A percentile compares a stretch with the other conserved stretches of the same genome.
phyloP scores from a whole-genome alignment of 2,329 filamentous ascomycete genomes.

The Aspergillus sp. region DNA sequence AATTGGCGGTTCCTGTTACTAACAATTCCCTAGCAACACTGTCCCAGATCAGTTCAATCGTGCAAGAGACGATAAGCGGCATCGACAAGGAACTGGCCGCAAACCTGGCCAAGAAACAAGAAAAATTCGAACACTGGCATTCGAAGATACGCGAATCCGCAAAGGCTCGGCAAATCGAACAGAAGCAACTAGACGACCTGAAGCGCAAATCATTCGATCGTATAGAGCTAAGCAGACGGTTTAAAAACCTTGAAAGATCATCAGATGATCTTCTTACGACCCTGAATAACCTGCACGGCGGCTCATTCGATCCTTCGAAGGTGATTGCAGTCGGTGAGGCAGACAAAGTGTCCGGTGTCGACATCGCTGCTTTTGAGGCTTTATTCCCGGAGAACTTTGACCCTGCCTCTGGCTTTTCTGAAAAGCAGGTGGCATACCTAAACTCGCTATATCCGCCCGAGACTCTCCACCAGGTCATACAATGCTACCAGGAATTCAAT shows the following conservation, averaged over 20 bases:
- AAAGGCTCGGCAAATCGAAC: slow-evolving; percentile 71
- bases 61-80: slow-evolving; percentile 76
- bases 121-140: slow-evolving; percentile 78
- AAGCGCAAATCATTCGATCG: slow-evolving; percentile 63
- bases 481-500: slow-evolving; percentile 69
- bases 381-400: slow-evolving; percentile 40
- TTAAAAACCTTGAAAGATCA: slow-evolving; percentile 73
- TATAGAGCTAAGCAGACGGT: slow-evolving; percentile 65
- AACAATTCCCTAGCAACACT: slow-evolving; percentile 35
- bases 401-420: slow-evolving; percentile 40
- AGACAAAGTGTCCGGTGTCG: slow-evolving; percentile 41
- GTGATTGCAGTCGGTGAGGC: slow-evolving; percentile 48
- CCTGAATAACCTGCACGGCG: slow-evolving; percentile 48
- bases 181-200: slow-evolving; percentile 68
- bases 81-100: slow-evolving; percentile 75
- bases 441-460: slow-evolving; percentile 57
- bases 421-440: slow-evolving; percentile 42
- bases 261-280: slow-evolving; percentile 65
- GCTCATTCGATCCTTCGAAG: slow-evolving; percentile 44
- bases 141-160: slow-evolving; percentile 76
- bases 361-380: slow-evolving; percentile 31
- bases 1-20: slow-evolving; percentile 18
- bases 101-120: slow-evolving; percentile 80
- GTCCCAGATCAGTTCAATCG: slow-evolving; percentile 54
- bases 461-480: slow-evolving; percentile 64